phyloP scores from a whole-genome alignment of 2,329 filamentous ascomycete genomes.

The Neonectria magnoliae region DNA sequence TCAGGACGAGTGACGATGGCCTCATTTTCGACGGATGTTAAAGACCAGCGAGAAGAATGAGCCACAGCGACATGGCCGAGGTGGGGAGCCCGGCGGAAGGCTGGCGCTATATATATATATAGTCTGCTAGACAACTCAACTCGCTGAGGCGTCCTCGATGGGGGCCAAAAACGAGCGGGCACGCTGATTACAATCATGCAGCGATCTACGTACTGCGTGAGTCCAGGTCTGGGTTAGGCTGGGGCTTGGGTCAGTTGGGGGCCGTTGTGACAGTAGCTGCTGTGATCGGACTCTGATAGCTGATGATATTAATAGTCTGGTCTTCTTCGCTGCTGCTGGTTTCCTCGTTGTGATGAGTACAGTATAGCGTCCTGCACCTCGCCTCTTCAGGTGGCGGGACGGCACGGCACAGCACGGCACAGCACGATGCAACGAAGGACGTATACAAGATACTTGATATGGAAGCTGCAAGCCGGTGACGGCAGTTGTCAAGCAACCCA shows the following conservation, averaged over 20 bases:
- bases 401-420: no score
- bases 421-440: neutral
- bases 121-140: neutral
- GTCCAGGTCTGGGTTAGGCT: neutral
- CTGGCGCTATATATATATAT: neutral
- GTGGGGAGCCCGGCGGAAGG: no score
- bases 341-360: neutral
- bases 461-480: neutral
- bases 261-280: neutral
- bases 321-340: neutral
- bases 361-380: neutral
- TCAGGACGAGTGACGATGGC: neutral
- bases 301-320: neutral
- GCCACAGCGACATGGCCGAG: no score
- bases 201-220: neutral
- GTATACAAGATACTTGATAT: neutral
- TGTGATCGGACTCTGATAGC: neutral
- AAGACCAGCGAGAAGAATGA: no score
- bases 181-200: neutral
- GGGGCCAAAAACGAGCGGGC: neutral
- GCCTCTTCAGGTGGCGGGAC: neutral
- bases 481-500: neutral
- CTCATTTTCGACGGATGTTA: neutral
- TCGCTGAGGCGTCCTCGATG: neutral
- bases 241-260: neutral